Evolutionary conservation across 192 early-diverging fungal genomes (phyloP).

Genomic region (Mortierella alpina): DNA sequence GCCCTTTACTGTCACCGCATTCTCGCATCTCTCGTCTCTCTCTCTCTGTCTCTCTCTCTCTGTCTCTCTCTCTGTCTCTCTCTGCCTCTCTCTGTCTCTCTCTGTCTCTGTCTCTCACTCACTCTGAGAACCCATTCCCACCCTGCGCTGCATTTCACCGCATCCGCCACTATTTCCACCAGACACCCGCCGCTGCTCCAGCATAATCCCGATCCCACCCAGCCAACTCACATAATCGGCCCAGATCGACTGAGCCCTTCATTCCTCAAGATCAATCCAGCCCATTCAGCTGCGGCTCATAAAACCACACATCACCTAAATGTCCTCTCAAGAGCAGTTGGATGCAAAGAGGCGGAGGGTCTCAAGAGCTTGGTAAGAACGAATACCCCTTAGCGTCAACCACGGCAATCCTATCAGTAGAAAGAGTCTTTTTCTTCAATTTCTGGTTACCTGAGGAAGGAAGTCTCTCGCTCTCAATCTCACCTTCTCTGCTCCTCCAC

Average conservation of each 20-base stretch:
- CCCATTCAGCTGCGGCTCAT: not conserved
- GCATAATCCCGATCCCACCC: too few relatives aligned
- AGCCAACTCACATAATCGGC: too few relatives aligned
- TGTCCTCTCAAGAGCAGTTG: slow-evolving; percentile 45
- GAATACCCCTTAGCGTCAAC: too few relatives aligned
- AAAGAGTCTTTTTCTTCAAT: not conserved
- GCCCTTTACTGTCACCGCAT: not conserved
- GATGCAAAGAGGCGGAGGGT: slow-evolving; percentile 49
- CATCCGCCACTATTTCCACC: too few relatives aligned
- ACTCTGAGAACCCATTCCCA: too few relatives aligned
- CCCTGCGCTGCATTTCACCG: too few relatives aligned
- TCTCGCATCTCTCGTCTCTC: not conserved
- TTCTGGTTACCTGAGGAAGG: not conserved
- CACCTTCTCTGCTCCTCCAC: not conserved
- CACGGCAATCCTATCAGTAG: not conserved
- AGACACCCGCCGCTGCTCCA: too few relatives aligned
- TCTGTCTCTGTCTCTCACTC: not conserved
- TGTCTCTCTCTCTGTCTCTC: not conserved
- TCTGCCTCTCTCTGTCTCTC: not conserved
- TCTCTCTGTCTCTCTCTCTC: not conserved
- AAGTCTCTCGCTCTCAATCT: slow-evolving; percentile 47
- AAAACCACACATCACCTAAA: not conserved
- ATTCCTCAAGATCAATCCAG: not conserved
- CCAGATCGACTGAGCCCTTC: too few relatives aligned
- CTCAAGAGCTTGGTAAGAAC: slow-evolving; percentile 43